Evolutionary conservation across 495 filamentous ascomycete genomes (phyloP).

Genomic region (Corynascus novoguineensis): DNA sequence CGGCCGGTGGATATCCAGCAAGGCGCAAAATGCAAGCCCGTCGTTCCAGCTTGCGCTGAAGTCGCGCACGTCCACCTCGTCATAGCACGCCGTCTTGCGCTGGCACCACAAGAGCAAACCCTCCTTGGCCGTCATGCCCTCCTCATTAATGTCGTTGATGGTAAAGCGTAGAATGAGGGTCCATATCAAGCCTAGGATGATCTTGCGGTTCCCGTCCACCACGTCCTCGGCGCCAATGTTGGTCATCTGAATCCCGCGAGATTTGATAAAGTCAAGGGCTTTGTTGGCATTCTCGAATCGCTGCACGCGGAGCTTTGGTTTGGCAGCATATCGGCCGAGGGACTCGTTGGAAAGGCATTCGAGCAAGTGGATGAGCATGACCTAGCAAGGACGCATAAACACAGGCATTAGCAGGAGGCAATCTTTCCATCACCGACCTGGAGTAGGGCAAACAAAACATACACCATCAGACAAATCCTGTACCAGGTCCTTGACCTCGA

Average conservation of each 20-base stretch:
- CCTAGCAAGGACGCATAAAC: slow-evolving; percentile 44
- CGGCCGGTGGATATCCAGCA: slow-evolving; percentile 93
- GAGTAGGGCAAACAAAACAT: slow-evolving; percentile 33
- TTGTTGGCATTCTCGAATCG: slow-evolving; percentile 98
- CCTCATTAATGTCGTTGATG: slow-evolving; percentile 96
- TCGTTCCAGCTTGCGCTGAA: slow-evolving; percentile 97
- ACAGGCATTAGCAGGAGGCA: slow-evolving; percentile 2
- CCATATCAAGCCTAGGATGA: slow-evolving; percentile 95
- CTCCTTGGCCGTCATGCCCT: slow-evolving; percentile 97
- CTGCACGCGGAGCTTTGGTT: slow-evolving; percentile 92
- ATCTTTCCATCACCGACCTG: neutral
- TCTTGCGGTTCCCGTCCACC: slow-evolving; percentile 95
- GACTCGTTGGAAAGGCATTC: slow-evolving; percentile 92
- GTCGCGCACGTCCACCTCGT: slow-evolving; percentile 88
- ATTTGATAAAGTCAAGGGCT: slow-evolving; percentile 86
- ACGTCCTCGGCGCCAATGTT: slow-evolving; percentile 99
- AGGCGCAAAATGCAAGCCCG: slow-evolving; percentile 90
- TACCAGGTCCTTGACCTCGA: slow-evolving; percentile 77
- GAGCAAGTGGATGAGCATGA: slow-evolving; percentile 90
- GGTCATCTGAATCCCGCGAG: slow-evolving; percentile 87
- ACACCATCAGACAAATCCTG: slow-evolving; percentile 90
- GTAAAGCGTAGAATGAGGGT: slow-evolving; percentile 95
- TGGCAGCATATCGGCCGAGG: slow-evolving; percentile 91
- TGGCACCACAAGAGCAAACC: slow-evolving; percentile 96
- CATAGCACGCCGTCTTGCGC: slow-evolving; percentile 95